These are phyloP conservation scores for Pterocarpus macrocarpus DNA, from an alignment of 306 rosid genomes.

Conservation along the genomic window DNA sequence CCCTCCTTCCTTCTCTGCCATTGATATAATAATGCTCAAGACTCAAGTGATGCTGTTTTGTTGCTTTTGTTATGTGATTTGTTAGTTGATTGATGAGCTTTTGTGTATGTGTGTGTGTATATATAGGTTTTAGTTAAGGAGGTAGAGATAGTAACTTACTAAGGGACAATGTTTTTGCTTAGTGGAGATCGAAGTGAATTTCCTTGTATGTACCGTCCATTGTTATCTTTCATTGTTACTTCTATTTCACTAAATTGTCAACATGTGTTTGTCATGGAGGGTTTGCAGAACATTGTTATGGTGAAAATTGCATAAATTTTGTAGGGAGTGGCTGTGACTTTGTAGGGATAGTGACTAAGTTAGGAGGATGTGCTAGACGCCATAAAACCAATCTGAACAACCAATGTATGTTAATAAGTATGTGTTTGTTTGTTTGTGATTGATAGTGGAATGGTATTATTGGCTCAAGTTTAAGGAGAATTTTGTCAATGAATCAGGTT, in stretches of 20 bases:
- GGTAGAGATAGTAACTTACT: neutral
- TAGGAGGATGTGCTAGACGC: constrained; percentile 12
- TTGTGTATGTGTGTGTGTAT: constrained; percentile 15
- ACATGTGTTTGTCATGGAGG: constrained; percentile 29
- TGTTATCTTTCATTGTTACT: neutral
- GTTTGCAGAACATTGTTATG: neutral
- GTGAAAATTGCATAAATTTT: neutral
- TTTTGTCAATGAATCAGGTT: neutral
- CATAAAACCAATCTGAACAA: constrained; percentile 36
- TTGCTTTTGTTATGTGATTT: neutral
- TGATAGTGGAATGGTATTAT: neutral
- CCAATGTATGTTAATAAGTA: constrained; percentile 27
- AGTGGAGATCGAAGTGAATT: constrained; percentile 50
- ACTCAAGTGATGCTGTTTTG: neutral
- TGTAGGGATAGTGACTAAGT: constrained; percentile 1
- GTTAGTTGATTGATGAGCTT: constrained; percentile 9
- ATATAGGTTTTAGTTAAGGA: constrained; percentile 19
- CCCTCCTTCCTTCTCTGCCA: constrained; percentile 89
- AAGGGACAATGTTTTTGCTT: constrained; percentile 51
- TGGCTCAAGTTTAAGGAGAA: neutral
- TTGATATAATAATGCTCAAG: neutral
- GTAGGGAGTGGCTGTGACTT: constrained; percentile 13
- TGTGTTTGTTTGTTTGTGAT: constrained; percentile 26
- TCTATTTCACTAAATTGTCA: constrained; percentile 34
- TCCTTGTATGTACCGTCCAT: constrained; percentile 52